Conservation (phyloP, 805 yeast species). For the Ogataea ganodermae region DNA sequence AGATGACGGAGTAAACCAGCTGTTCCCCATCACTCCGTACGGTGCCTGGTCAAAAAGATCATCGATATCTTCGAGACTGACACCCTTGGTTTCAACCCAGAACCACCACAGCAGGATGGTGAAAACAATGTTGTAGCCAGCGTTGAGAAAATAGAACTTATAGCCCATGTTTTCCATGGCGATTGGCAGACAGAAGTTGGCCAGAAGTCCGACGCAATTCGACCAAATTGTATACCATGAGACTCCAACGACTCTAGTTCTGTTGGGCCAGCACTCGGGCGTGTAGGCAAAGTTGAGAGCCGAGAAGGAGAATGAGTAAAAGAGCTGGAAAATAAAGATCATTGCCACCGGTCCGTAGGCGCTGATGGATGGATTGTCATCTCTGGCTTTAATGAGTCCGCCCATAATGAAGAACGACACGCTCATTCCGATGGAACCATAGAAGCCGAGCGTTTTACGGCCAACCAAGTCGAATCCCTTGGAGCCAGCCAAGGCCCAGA, state of each 20-base stretch:
- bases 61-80: constrained; percentile 41
- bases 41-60: constrained; percentile 2
- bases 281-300: constrained; percentile 49
- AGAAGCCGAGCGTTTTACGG: constrained; percentile 20
- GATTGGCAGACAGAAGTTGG: constrained; percentile 36
- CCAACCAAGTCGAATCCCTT: constrained; percentile 21
- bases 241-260: constrained; percentile 26
- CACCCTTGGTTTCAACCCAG: constrained; percentile 41
- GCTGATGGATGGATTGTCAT: constrained; percentile 28
- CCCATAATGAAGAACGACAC: constrained; percentile 25
- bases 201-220: constrained; percentile 29
- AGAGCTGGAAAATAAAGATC: constrained; percentile 49
- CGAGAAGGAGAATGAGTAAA: constrained; percentile 45
- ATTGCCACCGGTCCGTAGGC: constrained; percentile 38
- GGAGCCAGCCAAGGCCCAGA: constrained; percentile 24
- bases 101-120: constrained; percentile 11
- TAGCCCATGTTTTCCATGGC: constrained; percentile 42
- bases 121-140: constrained; percentile 31
- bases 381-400: constrained; percentile 20
- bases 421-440: constrained; percentile 20
- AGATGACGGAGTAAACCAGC: neutral
- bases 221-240: constrained; percentile 15
- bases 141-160: constrained; percentile 33
- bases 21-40: neutral
- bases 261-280: constrained; percentile 43